A percentile compares a stretch with the other conserved stretches of the same genome.
Conservation (phyloP, 306 rosid genomes). For the Cicer judaicum region DNA sequence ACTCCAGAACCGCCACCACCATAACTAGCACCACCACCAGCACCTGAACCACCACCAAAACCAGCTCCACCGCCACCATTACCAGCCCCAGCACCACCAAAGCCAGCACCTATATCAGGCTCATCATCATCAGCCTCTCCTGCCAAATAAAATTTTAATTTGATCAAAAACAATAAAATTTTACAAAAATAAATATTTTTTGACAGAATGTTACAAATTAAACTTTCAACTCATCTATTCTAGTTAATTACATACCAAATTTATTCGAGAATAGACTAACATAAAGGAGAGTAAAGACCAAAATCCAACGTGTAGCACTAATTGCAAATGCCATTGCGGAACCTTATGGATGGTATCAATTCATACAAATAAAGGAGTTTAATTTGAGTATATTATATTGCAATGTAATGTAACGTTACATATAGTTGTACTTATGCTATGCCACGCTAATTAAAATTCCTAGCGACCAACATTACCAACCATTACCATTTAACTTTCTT, state of each 20-base stretch:
- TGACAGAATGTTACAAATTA: neutral
- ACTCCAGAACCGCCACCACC: slow-evolving; percentile 9
- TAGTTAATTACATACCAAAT: slow-evolving; percentile 52
- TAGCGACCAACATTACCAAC: slow-evolving; percentile 48
- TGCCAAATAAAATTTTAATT: slow-evolving; percentile 32
- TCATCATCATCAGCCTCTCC: slow-evolving; percentile 57
- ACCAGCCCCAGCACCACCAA: slow-evolving; percentile 2
- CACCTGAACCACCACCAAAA: neutral
- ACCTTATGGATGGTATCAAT: slow-evolving; percentile 34
- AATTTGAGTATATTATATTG: slow-evolving; percentile 38
- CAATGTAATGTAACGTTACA: slow-evolving; percentile 21
- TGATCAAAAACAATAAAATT: neutral
- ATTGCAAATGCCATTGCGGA: slow-evolving; percentile 54
- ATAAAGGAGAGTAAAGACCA: slow-evolving; percentile 49
- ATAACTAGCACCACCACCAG: neutral
- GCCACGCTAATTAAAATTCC: slow-evolving; percentile 34
- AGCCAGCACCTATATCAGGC: slow-evolving; percentile 40
- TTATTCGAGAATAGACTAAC: slow-evolving; percentile 45
- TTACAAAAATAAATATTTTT: neutral
- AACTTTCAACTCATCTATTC: neutral
- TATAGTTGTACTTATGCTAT: neutral
- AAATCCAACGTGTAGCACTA: slow-evolving; percentile 43
- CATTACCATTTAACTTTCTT: slow-evolving; percentile 38
- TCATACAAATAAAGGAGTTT: neutral
- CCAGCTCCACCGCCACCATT: neutral